phyloP scores from a whole-genome alignment of 352 stramenopile species.

The Phytophthora citrophthora region DNA sequence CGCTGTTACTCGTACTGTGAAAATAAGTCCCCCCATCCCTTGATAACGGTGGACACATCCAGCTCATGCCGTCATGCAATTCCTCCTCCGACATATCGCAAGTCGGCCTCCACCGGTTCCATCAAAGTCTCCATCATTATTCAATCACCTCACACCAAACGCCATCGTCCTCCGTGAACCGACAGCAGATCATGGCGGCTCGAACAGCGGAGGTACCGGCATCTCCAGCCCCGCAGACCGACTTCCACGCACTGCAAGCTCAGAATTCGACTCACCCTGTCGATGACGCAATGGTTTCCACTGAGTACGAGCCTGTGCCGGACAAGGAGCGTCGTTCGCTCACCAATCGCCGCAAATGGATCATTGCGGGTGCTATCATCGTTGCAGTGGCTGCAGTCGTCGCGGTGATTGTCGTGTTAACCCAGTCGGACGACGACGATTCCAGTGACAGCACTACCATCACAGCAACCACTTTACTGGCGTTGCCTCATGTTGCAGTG shows the following conservation, averaged over 20 bases:
- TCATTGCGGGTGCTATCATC: slow-evolving; percentile 14
- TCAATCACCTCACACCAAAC: slow-evolving; percentile 1
- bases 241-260: slow-evolving; percentile 9
- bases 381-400: slow-evolving; percentile 26
- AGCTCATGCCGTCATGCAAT: slow-evolving; percentile 8
- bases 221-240: slow-evolving; percentile 17
- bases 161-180: background rate
- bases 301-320: slow-evolving; percentile 7
- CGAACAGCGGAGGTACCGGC: slow-evolving; percentile 1
- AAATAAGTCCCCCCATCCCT: slow-evolving; percentile 2
- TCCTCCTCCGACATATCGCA: slow-evolving; percentile 23
- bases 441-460: slow-evolving; percentile 1
- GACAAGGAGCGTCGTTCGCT: slow-evolving; percentile 20
- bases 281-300: slow-evolving; percentile 3
- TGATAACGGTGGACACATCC: slow-evolving; percentile 5
- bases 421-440: slow-evolving; percentile 13
- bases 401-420: slow-evolving; percentile 25
- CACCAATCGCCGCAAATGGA: slow-evolving; percentile 21
- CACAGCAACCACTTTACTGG: slow-evolving; percentile 12
- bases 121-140: slow-evolving; percentile 5
- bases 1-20: background rate
- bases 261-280: slow-evolving; percentile 14
- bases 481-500: slow-evolving; percentile 25
- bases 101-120: background rate
- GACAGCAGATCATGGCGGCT: slow-evolving; percentile 12